Conservation (phyloP, 495 filamentous ascomycete species). For the Penicillium dipodomyicola region DNA sequence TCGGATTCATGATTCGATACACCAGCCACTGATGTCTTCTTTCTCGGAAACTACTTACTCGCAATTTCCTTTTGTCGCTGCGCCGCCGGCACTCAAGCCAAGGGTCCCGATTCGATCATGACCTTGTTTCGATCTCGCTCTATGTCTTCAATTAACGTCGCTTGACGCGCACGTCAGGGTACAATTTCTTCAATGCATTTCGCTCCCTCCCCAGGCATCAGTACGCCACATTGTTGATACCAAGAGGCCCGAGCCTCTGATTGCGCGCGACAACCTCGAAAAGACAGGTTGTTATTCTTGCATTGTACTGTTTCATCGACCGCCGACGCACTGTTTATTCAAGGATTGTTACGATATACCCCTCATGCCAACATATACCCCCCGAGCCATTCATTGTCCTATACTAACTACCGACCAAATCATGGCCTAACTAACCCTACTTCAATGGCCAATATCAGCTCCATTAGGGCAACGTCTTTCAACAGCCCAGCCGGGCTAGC, state of each 20-base stretch:
- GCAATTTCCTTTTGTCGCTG: background rate
- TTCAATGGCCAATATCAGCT: background rate
- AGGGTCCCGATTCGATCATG: too few relatives aligned
- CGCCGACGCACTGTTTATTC: background rate
- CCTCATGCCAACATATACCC: background rate
- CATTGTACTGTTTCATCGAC: background rate
- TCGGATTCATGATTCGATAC: slow-evolving; percentile 17
- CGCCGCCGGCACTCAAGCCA: slow-evolving; percentile 1
- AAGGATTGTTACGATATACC: background rate
- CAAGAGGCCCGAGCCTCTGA: background rate
- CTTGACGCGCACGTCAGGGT: background rate
- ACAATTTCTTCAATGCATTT: background rate
- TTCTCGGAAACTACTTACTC: slow-evolving; percentile 1
- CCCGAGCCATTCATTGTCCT: background rate
- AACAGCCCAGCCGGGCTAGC: slow-evolving; percentile 57
- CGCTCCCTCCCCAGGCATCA: background rate
- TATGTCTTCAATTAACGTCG: background rate
- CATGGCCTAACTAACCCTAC: background rate
- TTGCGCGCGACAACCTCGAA: background rate
- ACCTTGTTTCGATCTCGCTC: background rate
- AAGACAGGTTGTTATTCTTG: background rate
- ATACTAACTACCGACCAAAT: background rate
- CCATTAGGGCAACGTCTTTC: background rate
- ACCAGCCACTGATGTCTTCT: slow-evolving; percentile 22
- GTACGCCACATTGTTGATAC: background rate